phyloP scores from a whole-genome alignment of 176 grass and related monocot genomes.

The Saccharum officinarum region DNA sequence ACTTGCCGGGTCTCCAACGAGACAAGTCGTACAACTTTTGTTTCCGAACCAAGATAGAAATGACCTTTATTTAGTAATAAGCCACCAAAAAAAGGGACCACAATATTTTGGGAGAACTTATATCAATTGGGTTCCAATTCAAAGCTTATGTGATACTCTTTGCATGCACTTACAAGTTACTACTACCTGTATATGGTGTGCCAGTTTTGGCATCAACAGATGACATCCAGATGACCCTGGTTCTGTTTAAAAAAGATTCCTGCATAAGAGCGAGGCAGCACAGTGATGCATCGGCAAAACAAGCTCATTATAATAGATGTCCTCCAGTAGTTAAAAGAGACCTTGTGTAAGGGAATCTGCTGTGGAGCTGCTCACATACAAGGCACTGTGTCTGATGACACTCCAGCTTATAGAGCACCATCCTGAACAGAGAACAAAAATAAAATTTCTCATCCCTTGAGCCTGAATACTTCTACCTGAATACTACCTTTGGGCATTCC shows the following conservation, averaged over 20 bases:
- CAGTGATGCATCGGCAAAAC: conserved; percentile 27
- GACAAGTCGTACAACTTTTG: not conserved
- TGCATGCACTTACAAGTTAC: conserved; percentile 2
- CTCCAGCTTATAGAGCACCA: not conserved
- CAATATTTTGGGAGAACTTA: not conserved
- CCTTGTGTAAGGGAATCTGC: not conserved
- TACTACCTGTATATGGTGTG: not conserved
- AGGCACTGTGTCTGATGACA: conserved; percentile 1
- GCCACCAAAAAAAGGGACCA: not conserved
- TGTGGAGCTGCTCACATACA: not conserved
- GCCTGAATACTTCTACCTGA: not conserved
- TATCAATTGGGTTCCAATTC: not conserved
- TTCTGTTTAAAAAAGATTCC: not conserved
- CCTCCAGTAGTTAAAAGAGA: not conserved
- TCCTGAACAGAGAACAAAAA: conserved; percentile 31
- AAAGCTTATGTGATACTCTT: not conserved
- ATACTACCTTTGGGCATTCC: conserved; percentile 25
- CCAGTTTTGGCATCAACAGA: conserved; percentile 11
- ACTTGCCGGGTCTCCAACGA: not conserved
- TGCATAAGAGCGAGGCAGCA: conserved; percentile 20
- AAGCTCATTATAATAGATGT: not conserved
- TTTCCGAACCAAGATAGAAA: not conserved
- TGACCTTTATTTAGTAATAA: not conserved
- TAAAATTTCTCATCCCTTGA: conserved; percentile 11
- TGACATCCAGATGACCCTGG: not conserved